Base-by-base conservation (phyloP, 2,329 filamentous ascomycete species). In the Verticillium albo-atrum region DNA sequence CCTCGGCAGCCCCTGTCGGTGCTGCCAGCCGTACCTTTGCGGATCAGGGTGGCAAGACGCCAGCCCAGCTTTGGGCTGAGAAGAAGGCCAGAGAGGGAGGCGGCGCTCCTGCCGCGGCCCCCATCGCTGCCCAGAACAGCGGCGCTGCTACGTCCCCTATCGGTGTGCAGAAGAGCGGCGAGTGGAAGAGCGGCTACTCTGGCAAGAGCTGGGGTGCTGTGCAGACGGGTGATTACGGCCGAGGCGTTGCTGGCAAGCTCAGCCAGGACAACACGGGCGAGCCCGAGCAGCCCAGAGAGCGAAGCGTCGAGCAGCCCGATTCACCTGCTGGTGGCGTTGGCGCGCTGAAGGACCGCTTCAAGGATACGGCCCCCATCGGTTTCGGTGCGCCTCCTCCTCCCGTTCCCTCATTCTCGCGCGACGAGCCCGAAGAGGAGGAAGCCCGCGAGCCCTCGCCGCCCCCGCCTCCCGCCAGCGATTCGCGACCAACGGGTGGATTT, bases 61-160 rank as follows among this genome's bases (percentile, higher is more conserved):
- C 95, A 6, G 93, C 95, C 30, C 95, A 99, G 74, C 78, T 97
- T 35, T 99, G 95, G 95, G 94, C 94, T 0, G 95, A 99, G 79
- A 96, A 93, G 79, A 98, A 98, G 79, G 94, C 91, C 37, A 88
- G 87, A 62, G 87, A 95, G 72, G 83, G 88, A 56, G 88, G 84
- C 53, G 78, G 78, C 60, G 65, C 66, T 60, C 64, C 75, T 6
- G 68, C 74, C 2, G 69, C 83, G 20, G 75, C 85, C 37, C 82
- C 87, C 1, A 77, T 91, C 32, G 72, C 79, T 56, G 37, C 37
- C 56, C 92, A 97, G 72, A 81, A 82, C 69, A 96, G 90, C 68
- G 92, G 90, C 62, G 20, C 55, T 6, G 68, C 74, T 3, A 69
- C 82, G n/a, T 75, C 85, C 47, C 82, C 87, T 1, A 77, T 92